Conservation (phyloP, 768 basidiomycete species). For the Lyophyllum semitale region DNA sequence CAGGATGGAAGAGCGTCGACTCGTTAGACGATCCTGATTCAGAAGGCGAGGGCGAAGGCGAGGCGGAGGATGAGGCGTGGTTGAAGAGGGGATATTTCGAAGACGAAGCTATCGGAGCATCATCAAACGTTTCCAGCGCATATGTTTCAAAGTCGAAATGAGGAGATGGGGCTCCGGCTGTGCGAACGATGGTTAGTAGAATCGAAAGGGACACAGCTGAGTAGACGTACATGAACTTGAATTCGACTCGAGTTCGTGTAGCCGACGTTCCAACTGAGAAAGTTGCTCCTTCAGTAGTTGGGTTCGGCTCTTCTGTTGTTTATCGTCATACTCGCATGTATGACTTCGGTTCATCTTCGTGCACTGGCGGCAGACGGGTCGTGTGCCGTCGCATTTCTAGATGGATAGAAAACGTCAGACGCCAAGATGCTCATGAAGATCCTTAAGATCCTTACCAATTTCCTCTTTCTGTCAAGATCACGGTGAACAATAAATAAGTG, state of each 20-base stretch:
- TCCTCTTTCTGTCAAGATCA: constrained; percentile 35
- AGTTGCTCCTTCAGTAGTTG: constrained; percentile 60
- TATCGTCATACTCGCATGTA: constrained; percentile 63
- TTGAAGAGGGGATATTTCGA: neutral
- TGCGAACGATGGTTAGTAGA: neutral
- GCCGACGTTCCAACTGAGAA: constrained; percentile 48
- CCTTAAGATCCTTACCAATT: constrained; percentile 34
- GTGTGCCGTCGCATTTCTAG: constrained; percentile 63
- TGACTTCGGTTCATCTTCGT: constrained; percentile 50
- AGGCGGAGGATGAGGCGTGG: constrained; percentile 9
- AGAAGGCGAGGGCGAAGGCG: constrained; percentile 12
- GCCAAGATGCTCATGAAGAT: neutral
- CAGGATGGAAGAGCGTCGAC: constrained; percentile 4
- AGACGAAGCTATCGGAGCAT: neutral
- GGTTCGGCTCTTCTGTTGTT: constrained; percentile 59
- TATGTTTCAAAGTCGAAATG: constrained; percentile 6
- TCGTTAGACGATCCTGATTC: neutral
- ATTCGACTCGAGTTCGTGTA: constrained; percentile 54
- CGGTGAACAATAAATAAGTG: constrained; percentile 2
- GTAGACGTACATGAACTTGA: neutral
- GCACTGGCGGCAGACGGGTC: constrained; percentile 59
- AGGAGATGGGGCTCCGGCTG: constrained; percentile 9
- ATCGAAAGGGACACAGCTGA: neutral
- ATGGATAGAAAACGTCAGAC: constrained; percentile 1
- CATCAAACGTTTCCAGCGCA: constrained; percentile 3